Evolutionary conservation across 257 asterid genomes (phyloP).

Genomic region (Solanum bulbocastanum): DNA sequence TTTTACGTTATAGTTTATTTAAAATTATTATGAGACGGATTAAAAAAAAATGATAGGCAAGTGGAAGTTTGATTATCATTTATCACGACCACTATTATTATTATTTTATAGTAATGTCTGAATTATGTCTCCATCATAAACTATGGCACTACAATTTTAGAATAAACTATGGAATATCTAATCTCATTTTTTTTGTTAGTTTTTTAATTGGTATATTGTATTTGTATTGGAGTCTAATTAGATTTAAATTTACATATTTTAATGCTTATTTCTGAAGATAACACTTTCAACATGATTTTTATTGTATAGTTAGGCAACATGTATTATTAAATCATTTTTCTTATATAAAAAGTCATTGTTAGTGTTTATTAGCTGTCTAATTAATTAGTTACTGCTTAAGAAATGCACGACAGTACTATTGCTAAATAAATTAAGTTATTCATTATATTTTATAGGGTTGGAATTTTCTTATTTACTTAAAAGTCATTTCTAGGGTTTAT

Average conservation of each 20-base stretch:
- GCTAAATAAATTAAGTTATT: neutral
- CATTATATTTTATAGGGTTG: neutral
- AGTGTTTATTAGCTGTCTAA: neutral
- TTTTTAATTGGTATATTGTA: accelerated
- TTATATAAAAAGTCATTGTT: neutral
- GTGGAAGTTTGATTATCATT: neutral
- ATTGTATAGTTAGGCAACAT: neutral
- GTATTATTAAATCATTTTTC: neutral
- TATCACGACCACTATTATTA: no score
- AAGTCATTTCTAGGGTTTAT: neutral
- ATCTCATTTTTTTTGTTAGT: neutral
- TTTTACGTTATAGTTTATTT: accelerated
- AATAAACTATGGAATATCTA: neutral
- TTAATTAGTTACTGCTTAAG: neutral
- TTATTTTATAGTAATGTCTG: neutral
- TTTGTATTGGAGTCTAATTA: accelerated
- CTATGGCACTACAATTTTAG: neutral
- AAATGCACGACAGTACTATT: neutral
- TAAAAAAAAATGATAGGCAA: no score
- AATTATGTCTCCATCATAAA: accelerated
- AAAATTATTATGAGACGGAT: neutral
- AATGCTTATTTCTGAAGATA: no score
- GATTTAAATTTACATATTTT: accelerated
- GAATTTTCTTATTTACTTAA: neutral
- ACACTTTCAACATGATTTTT: accelerated